phyloP scores from a whole-genome alignment of 176 grass and related monocot genomes.

The Oryza australiensis region DNA sequence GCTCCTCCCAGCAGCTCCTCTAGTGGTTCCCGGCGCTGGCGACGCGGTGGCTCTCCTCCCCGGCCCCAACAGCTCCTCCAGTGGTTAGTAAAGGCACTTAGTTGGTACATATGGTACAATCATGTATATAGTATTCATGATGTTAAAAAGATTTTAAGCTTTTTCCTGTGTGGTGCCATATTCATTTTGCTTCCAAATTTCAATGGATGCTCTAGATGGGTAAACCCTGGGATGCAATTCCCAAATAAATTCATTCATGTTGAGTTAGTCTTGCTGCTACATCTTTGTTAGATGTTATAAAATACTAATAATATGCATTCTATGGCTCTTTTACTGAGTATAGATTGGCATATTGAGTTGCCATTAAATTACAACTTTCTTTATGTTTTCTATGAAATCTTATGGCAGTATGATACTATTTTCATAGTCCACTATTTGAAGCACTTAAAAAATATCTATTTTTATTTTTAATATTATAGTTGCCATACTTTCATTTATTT shows the following conservation, averaged over 20 bases:
- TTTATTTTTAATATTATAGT: not conserved
- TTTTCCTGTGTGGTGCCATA: too few species aligned
- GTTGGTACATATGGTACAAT: too few species aligned
- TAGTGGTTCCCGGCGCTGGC: too few species aligned
- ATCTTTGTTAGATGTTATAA: slow-evolving; percentile 9
- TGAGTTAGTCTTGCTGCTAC: not conserved
- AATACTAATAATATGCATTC: not conserved
- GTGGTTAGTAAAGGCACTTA: too few species aligned
- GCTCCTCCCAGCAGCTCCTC: too few species aligned
- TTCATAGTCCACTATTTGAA: slow-evolving; percentile 15
- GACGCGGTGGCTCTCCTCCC: too few species aligned
- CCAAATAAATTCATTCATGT: not conserved
- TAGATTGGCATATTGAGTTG: not conserved
- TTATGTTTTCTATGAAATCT: not conserved
- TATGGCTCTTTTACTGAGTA: not conserved
- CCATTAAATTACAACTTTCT: slow-evolving; percentile 12
- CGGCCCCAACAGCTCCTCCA: too few species aligned
- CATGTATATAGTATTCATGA: too few species aligned
- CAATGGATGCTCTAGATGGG: too few species aligned
- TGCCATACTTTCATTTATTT: slow-evolving; percentile 9
- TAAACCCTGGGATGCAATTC: slow-evolving; percentile 22
- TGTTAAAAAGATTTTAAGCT: too few species aligned
- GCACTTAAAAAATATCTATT: not conserved
- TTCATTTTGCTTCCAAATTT: too few species aligned
- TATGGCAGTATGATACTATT: not conserved